A percentile compares a stretch with the other conserved stretches of the same genome.
Conservation (phyloP, 2,329 filamentous ascomycete species). For the Madurella mycetomatis region DNA sequence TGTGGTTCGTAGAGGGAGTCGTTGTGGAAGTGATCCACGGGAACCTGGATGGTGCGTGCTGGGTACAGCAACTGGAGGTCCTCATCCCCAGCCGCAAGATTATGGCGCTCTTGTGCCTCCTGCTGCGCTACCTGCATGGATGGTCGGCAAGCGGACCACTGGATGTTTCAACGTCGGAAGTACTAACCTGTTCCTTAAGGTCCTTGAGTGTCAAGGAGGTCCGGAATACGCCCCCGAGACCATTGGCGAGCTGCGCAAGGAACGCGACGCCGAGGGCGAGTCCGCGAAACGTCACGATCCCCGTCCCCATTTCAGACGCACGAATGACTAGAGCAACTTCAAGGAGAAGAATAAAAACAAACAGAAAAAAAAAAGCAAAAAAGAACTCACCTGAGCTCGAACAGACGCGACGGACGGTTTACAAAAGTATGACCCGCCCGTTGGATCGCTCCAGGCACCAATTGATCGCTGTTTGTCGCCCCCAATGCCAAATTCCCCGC, state of each 20-base stretch:
- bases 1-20: constrained; percentile 75
- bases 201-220: constrained; percentile 20
- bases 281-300: constrained; percentile 1
- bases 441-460: neutral
- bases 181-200: constrained; percentile 18
- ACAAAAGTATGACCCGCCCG: neutral
- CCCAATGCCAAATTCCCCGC: neutral
- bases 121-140: constrained; percentile 5
- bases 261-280: constrained; percentile 3
- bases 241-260: constrained; percentile 10
- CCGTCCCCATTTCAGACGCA: neutral
- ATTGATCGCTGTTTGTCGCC: neutral
- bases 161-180: neutral
- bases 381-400: too few relatives aligned
- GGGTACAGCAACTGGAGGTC: constrained; percentile 31
- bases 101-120: neutral
- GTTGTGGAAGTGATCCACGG: constrained; percentile 80
- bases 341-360: too few relatives aligned
- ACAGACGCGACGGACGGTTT: too few relatives aligned
- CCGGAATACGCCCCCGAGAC: constrained; percentile 10
- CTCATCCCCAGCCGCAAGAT: constrained; percentile 7
- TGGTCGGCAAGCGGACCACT: neutral
- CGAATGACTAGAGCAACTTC: neutral
- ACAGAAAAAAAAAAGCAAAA: too few relatives aligned
- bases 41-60: constrained; percentile 41